Evolutionary conservation across 2,329 filamentous ascomycete genomes (phyloP), one percentile per base, ranked within the genome.

Genomic region (Claviceps quebecensis): DNA sequence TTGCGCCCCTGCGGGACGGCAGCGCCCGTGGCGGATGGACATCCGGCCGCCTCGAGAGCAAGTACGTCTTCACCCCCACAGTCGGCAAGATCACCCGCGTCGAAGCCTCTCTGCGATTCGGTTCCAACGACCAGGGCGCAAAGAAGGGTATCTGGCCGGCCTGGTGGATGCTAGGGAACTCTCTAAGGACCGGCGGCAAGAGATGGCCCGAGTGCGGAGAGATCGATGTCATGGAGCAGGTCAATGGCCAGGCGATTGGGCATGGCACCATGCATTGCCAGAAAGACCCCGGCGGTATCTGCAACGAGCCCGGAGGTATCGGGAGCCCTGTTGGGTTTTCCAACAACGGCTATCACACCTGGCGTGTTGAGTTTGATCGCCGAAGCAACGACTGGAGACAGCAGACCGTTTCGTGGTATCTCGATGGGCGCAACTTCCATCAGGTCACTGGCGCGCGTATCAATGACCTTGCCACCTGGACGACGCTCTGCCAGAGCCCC

Each of bases 71-170:
- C 56, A 75, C 71, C 0, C 76, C 77, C 0, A 53, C 57, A 1
- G 53, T 65, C 1, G 73, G 74, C 54, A 69, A 68, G 53, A 58
- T 72, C 34, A 77, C 73, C 22, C 63, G 69, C 41, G 63, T 74
- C 29, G 71, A 77, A 53, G 69, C 71, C 4, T 60, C 61, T 23
- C 63, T 80, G 45, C 70, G 74, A 38, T 66, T 78, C 46, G 77
- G 73, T 13, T 58, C 58, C 53, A 71, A 71, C 60, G 43, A 61
- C 1, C 58, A 59, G 43, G 65, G 67, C 2, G 60, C 61, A 44
- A 75, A 77, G 62, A 68, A 77, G 56, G 77, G 77, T 4, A 67
- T 80, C 48, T 80, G 76, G 77, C 76, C 77, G 0, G 77, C 77
- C 0, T 79, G 79, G 58, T 80, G 76, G 76, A 66, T 78, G 54